Conservation (phyloP, 495 filamentous ascomycete species). For the Podospora fimiseda region DNA sequence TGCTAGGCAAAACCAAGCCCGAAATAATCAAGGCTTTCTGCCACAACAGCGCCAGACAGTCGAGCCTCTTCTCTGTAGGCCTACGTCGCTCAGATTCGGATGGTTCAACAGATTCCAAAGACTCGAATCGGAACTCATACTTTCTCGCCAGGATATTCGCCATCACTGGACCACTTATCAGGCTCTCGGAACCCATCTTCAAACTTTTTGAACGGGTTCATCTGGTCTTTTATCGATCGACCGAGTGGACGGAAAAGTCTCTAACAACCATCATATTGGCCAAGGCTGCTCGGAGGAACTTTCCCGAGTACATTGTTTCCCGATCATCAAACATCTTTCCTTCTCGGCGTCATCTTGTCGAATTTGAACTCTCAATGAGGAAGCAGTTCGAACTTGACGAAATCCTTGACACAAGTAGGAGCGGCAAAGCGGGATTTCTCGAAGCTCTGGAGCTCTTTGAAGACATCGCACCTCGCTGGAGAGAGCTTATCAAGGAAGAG, state of each 20-base stretch:
- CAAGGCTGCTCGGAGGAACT: slow-evolving; percentile 78
- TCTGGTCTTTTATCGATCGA: slow-evolving; percentile 91
- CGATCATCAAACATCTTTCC: slow-evolving; percentile 85
- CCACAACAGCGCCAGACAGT: slow-evolving; percentile 64
- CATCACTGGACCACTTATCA: slow-evolving; percentile 74
- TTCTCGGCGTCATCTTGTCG: slow-evolving; percentile 65
- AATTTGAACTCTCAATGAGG: slow-evolving; percentile 83
- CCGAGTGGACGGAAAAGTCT: slow-evolving; percentile 96
- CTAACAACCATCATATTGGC: slow-evolving; percentile 92
- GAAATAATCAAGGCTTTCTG: slow-evolving; percentile 69
- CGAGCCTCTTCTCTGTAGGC: slow-evolving; percentile 57
- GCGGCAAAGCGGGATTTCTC: slow-evolving; percentile 52
- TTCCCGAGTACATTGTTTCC: slow-evolving; percentile 84
- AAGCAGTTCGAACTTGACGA: slow-evolving; percentile 78
- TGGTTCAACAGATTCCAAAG: slow-evolving; percentile 29
- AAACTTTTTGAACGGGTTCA: slow-evolving; percentile 91
- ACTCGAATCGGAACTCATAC: slow-evolving; percentile 37
- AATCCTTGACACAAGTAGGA: slow-evolving; percentile 77
- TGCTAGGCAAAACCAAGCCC: slow-evolving; percentile 81
- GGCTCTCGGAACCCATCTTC: slow-evolving; percentile 66
- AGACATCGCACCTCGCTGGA: slow-evolving; percentile 75
- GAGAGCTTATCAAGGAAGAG: slow-evolving; percentile 64
- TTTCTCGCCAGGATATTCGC: slow-evolving; percentile 64
- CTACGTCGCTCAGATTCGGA: slow-evolving; percentile 48
- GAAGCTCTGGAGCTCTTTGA: slow-evolving; percentile 66